Percentiles rank a stretch among this genome's conserved stretches.
Conservation (phyloP, 805 yeast genomes). For the Metschnikowia cerradonensis region DNA sequence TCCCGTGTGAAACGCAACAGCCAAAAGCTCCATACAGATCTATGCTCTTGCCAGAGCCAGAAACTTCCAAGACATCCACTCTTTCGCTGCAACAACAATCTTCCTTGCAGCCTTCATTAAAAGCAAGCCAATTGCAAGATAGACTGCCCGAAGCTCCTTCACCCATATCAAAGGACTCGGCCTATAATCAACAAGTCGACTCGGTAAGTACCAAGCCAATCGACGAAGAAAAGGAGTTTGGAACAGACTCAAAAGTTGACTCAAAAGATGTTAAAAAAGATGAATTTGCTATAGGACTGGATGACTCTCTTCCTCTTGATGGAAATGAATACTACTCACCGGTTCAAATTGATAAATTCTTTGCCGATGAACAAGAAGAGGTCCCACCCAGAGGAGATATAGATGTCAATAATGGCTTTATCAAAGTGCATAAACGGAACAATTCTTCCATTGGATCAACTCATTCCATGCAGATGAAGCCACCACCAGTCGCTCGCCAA, state of each 20-base stretch:
- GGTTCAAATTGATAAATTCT: conserved; percentile 13
- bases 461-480: conserved; percentile 3
- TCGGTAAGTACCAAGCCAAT: not conserved
- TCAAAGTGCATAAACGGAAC: conserved; percentile 12
- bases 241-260: not conserved
- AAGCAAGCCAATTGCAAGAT: not conserved
- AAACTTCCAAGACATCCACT: not conserved
- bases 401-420: conserved; percentile 8
- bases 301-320: not conserved
- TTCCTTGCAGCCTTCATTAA: not conserved
- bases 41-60: not conserved
- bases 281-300: not conserved
- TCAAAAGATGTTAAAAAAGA: not conserved
- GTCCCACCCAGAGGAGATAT: conserved; percentile 19
- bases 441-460: conserved; percentile 10
- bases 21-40: not conserved
- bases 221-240: not conserved
- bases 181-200: not conserved
- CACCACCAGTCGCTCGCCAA: not conserved
- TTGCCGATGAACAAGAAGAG: conserved; percentile 15
- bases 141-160: conserved; percentile 4
- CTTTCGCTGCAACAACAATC: not conserved
- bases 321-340: conserved; percentile 9
- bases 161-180: conserved; percentile 1
- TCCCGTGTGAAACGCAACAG: not conserved